Conservation (phyloP, 148 eudicot genomes). For the Selenicereus undatus region DNA sequence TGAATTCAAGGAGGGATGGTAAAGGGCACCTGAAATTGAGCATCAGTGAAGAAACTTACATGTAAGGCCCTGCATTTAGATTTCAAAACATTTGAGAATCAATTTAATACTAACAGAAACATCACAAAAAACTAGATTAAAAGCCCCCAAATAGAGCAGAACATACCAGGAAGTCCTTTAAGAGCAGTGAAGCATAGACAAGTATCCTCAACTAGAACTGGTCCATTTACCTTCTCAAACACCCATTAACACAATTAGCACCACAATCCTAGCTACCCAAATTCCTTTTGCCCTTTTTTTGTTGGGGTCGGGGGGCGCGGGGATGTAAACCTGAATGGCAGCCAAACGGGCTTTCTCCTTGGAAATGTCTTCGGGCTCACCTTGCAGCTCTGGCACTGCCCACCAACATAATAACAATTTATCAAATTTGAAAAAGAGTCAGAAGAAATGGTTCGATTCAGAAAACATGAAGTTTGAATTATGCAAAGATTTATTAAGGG, state of each 20-base stretch:
- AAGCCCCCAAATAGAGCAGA: neutral
- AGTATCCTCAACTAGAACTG: conserved; percentile 93
- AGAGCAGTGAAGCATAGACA: conserved; percentile 92
- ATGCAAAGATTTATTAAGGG: neutral
- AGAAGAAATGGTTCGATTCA: too few species aligned
- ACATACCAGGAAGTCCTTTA: conserved; percentile 85
- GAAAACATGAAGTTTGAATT: neutral
- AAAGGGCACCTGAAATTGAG: conserved; percentile 19
- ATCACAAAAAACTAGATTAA: neutral
- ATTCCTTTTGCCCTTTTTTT: too few species aligned
- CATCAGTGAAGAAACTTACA: conserved; percentile 56
- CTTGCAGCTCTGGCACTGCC: conserved; percentile 92
- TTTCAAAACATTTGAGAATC: neutral
- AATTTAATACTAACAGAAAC: neutral
- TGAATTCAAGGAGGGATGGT: neutral
- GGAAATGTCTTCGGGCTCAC: conserved; percentile 93
- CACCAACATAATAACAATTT: neutral
- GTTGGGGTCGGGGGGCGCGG: neutral
- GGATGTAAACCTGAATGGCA: conserved; percentile 51
- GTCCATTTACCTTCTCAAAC: conserved; percentile 70
- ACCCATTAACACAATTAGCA: conserved; percentile 4
- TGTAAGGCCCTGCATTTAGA: conserved; percentile 81
- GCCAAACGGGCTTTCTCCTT: conserved; percentile 93
- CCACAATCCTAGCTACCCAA: neutral
- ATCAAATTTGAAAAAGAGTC: too few species aligned